Conservation (phyloP, 2,329 filamentous ascomycete species). For the Zasmidium citrigriseum region DNA sequence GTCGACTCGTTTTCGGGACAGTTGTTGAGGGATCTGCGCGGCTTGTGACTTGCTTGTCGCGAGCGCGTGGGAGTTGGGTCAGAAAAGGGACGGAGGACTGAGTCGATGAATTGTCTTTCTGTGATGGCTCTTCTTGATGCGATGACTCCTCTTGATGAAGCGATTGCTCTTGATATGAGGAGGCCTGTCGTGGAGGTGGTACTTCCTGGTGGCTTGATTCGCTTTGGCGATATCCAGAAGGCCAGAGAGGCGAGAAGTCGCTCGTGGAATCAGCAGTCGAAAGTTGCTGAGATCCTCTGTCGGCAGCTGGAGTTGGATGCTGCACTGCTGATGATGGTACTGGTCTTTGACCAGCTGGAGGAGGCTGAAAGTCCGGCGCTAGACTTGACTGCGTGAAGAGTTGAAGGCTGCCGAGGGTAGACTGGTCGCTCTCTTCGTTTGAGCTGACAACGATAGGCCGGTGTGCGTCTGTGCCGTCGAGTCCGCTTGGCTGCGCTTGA, state of each 20-base stretch:
- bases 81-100: background rate
- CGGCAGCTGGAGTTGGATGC: background rate
- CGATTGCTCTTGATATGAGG: too few species aligned
- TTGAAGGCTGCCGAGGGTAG: background rate
- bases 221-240: background rate
- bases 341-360: constrained; percentile 20
- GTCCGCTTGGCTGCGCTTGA: background rate
- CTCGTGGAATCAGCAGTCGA: background rate
- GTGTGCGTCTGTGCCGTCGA: background rate
- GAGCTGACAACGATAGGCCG: constrained; percentile 7
- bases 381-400: constrained; percentile 5
- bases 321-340: constrained; percentile 7
- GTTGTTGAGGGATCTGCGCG: too few species aligned
- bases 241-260: background rate
- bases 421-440: background rate
- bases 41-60: background rate
- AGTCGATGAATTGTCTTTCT: background rate
- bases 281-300: background rate
- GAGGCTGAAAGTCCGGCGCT: constrained; percentile 16
- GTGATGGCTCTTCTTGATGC: background rate
- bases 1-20: too few species aligned
- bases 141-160: background rate
- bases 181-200: too few species aligned
- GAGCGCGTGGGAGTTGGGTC: background rate
- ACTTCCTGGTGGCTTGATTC: too few species aligned